phyloP scores from a whole-genome alignment of 352 stramenopile genomes.

The Phytophthora pistaciae region DNA sequence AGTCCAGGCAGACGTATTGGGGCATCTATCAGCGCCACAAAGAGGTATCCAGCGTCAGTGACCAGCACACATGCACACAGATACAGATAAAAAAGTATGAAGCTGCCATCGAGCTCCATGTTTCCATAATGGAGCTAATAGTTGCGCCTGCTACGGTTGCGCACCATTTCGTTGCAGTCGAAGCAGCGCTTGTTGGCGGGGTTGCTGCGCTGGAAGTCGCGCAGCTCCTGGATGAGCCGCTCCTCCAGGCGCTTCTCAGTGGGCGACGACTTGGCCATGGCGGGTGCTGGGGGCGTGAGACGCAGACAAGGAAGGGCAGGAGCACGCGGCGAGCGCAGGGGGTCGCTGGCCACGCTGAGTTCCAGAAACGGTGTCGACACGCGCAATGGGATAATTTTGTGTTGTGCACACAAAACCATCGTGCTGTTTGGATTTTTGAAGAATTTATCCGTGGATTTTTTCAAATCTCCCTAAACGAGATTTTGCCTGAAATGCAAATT shows the following conservation, averaged over 20 bases:
- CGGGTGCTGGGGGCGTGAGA: background rate
- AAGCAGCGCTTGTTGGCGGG: constrained; percentile 87
- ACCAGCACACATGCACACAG: background rate
- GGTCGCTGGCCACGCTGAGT: constrained; percentile 11
- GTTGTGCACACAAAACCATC: background rate
- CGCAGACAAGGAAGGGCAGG: background rate
- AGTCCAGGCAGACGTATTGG: constrained; percentile 93
- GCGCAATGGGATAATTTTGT: background rate
- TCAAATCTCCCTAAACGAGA: background rate
- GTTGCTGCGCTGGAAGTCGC: constrained; percentile 84
- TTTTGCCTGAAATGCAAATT: too few relatives aligned
- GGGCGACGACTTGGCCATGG: constrained; percentile 41
- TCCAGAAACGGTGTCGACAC: background rate
- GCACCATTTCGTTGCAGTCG: constrained; percentile 92
- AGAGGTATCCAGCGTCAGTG: constrained; percentile 14
- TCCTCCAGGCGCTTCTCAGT: constrained; percentile 88
- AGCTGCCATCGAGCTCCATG: background rate
- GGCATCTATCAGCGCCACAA: constrained; percentile 70
- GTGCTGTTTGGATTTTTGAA: background rate
- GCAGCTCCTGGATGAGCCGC: constrained; percentile 84
- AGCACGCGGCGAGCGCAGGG: constrained; percentile 11
- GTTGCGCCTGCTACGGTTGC: background rate
- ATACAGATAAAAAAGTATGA: background rate
- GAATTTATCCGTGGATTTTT: background rate
- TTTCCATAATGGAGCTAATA: background rate